phyloP scores from a whole-genome alignment of 306 rosid genomes.

The Phaseolus lunatus region DNA sequence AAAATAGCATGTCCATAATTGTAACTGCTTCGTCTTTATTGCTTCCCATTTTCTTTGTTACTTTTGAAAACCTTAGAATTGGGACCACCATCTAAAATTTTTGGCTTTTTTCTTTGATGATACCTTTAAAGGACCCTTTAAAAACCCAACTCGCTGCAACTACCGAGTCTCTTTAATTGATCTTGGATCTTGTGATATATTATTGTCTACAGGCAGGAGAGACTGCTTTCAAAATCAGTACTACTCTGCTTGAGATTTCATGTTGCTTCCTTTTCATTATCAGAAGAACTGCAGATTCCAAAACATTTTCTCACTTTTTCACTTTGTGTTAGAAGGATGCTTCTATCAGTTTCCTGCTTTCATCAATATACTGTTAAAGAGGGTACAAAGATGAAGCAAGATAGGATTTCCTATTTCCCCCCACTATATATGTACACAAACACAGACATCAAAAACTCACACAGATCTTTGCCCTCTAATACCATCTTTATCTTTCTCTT shows the following conservation, averaged over 20 bases:
- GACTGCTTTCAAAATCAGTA: slow-evolving; percentile 51
- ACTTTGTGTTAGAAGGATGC: slow-evolving; percentile 37
- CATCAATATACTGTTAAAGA: slow-evolving; percentile 37
- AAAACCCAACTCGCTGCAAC: slow-evolving; percentile 28
- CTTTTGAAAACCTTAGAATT: slow-evolving; percentile 5
- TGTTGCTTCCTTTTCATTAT: slow-evolving; percentile 64
- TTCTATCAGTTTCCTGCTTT: slow-evolving; percentile 42
- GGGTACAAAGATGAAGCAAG: slow-evolving; percentile 31
- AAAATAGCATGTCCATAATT: slow-evolving; percentile 26
- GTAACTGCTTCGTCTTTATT: slow-evolving; percentile 11
- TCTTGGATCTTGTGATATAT: slow-evolving; percentile 70
- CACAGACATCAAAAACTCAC: not conserved
- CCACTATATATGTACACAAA: not conserved
- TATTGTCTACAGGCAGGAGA: slow-evolving; percentile 40
- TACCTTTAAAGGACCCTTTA: slow-evolving; percentile 41
- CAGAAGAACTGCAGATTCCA: slow-evolving; percentile 58
- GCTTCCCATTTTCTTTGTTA: not conserved
- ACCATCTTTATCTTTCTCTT: not conserved
- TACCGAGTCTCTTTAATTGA: slow-evolving; percentile 2
- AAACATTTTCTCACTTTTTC: slow-evolving; percentile 38
- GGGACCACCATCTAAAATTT: slow-evolving; percentile 50
- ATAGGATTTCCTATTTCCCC: slow-evolving; percentile 18
- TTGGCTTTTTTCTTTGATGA: slow-evolving; percentile 39
- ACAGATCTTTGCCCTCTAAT: not conserved
- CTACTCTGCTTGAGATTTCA: slow-evolving; percentile 48